Evolutionary conservation across 2,329 filamentous ascomycete species (phyloP).

Genomic region (Cytospora piceicola): DNA sequence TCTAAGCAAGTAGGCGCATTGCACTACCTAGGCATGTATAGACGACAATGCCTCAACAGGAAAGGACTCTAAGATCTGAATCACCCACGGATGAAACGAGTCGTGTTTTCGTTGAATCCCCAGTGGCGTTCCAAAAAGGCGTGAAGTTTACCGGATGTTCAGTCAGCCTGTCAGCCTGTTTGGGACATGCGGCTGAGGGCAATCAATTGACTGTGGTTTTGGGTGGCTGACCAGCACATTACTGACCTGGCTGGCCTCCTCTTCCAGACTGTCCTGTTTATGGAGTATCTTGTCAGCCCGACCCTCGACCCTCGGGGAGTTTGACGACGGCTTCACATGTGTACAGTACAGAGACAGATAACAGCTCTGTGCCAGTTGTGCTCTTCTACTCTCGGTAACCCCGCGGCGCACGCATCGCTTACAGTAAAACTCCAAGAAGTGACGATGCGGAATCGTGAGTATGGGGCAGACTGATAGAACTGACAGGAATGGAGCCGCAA

Average conservation of each 20-base stretch:
- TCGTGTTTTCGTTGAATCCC: background rate
- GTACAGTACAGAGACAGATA: background rate
- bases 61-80: background rate
- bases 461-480: background rate
- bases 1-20: background rate
- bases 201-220: background rate
- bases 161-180: background rate
- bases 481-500: background rate
- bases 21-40: background rate
- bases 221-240: slow-evolving; percentile 2
- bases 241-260: background rate
- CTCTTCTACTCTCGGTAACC: background rate
- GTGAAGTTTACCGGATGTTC: background rate
- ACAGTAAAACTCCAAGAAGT: background rate
- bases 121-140: background rate
- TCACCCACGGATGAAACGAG: background rate
- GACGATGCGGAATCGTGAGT: background rate
- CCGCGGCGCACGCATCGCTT: background rate
- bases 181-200: background rate
- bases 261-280: background rate
- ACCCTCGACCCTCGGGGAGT: no score
- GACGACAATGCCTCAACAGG: no score
- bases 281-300: background rate
- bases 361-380: background rate
- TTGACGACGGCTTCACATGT: background rate